Conservation (phyloP, 768 basidiomycete genomes). For the Termitomyces sp. region DNA sequence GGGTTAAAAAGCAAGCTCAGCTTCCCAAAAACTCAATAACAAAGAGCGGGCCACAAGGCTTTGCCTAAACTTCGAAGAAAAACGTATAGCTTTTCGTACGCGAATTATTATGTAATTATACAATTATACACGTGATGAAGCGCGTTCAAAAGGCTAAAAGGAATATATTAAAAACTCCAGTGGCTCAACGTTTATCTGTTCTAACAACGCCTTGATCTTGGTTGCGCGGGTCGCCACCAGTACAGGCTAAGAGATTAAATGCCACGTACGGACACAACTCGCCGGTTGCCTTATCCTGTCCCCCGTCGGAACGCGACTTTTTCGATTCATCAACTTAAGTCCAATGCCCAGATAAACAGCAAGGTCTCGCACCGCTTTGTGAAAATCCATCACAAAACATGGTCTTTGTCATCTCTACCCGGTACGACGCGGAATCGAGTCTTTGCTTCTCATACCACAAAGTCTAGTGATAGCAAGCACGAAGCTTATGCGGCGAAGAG, state of each 20-base stretch:
- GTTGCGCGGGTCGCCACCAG: constrained; percentile 11
- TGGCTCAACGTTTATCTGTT: not conserved
- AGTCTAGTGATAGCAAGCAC: constrained; percentile 11
- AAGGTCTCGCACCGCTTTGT: constrained; percentile 13
- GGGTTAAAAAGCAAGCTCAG: not conserved
- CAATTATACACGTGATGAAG: not conserved
- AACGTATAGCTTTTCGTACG: not conserved
- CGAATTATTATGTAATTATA: not conserved
- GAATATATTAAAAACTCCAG: too few relatives aligned
- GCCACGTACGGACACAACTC: constrained; percentile 10
- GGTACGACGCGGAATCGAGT: not conserved
- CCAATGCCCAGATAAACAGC: not conserved
- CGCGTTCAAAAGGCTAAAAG: too few relatives aligned
- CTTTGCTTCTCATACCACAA: not conserved
- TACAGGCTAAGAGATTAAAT: not conserved
- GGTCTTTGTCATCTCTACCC: not conserved
- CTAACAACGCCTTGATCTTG: not conserved
- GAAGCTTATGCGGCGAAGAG: constrained; percentile 14
- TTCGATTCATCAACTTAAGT: not conserved
- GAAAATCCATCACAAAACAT: constrained; percentile 10
- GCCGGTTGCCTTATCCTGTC: constrained; percentile 13
- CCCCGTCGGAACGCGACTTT: constrained; percentile 1
- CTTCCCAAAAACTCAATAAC: not conserved
- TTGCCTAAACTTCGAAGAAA: not conserved
- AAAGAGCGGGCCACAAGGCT: not conserved